Percentiles rank a stretch among this genome's conserved stretches.
phyloP scores from a whole-genome alignment of 2,329 filamentous ascomycete species.

The Alternaria metachromatica region DNA sequence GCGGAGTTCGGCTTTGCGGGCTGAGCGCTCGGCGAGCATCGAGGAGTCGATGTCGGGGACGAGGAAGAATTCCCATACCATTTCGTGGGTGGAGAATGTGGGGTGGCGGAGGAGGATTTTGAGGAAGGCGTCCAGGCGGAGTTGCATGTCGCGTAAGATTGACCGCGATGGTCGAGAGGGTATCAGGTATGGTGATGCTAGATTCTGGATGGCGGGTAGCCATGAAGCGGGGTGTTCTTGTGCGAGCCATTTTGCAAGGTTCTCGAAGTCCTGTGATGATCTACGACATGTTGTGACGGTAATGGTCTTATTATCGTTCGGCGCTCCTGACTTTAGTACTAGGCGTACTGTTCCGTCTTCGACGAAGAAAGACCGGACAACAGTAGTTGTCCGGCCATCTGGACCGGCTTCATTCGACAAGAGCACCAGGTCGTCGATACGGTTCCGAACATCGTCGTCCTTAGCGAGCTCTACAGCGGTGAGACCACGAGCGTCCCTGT shows the following conservation, averaged over 20 bases:
- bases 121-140: conserved; percentile 85
- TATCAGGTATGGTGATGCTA: conserved; percentile 89
- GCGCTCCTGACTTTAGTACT: conserved; percentile 91
- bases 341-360: conserved; percentile 94
- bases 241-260: conserved; percentile 80
- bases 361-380: conserved; percentile 95
- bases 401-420: conserved; percentile 70
- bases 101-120: conserved; percentile 86
- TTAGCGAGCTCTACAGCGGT: conserved; percentile 97
- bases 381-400: conserved; percentile 85
- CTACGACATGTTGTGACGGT: conserved; percentile 94
- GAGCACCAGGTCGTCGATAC: conserved; percentile 90
- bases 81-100: conserved; percentile 94
- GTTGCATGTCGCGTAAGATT: conserved; percentile 84
- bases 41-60: conserved; percentile 91
- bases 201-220: conserved; percentile 78
- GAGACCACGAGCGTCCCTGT: conserved; percentile 84
- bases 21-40: conserved; percentile 87
- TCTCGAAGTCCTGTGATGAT: conserved; percentile 88
- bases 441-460: conserved; percentile 95
- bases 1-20: conserved; percentile 82
- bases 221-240: conserved; percentile 95
- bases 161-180: conserved; percentile 89
- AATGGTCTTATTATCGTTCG: conserved; percentile 79
- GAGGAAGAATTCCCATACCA: conserved; percentile 98